These are phyloP conservation scores for Mycena epipterygia DNA, from an alignment of 768 basidiomycete genomes.

Conservation along the genomic window DNA sequence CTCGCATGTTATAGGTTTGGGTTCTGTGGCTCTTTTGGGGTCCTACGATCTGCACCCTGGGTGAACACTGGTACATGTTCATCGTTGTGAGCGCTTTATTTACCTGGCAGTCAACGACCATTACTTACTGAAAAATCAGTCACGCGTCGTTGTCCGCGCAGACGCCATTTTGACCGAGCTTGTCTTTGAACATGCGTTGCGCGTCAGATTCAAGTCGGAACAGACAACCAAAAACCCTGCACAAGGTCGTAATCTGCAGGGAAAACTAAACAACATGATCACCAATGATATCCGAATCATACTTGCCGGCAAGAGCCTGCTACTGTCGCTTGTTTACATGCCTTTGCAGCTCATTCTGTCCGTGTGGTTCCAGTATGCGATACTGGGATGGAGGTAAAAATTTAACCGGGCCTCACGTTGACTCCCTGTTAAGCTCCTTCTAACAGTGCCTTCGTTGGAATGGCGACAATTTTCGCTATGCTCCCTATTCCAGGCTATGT, in stretches of 20 bases:
- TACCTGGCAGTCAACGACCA: background rate
- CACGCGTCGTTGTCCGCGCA: constrained; percentile 59
- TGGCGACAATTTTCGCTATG: constrained; percentile 63
- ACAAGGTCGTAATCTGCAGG: constrained; percentile 63
- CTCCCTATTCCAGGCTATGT: constrained; percentile 72
- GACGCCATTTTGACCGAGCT: constrained; percentile 62
- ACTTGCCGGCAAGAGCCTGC: constrained; percentile 50
- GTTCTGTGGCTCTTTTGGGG: constrained; percentile 65
- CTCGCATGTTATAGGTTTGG: no score
- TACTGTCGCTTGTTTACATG: constrained; percentile 50
- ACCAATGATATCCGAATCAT: constrained; percentile 69
- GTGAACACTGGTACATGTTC: constrained; percentile 66
- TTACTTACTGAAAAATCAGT: constrained; percentile 51
- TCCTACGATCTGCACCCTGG: constrained; percentile 52
- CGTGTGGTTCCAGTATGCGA: constrained; percentile 57
- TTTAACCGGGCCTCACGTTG: background rate
- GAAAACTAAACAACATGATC: constrained; percentile 83
- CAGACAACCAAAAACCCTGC: constrained; percentile 23
- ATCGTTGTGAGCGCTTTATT: constrained; percentile 54
- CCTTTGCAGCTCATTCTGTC: constrained; percentile 56
- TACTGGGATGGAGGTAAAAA: constrained; percentile 63
- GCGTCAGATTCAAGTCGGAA: constrained; percentile 66
- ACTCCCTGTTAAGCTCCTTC: background rate
- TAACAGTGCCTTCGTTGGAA: constrained; percentile 67
- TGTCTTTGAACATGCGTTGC: constrained; percentile 63